Evolutionary conservation across 768 basidiomycete genomes (phyloP).

Genomic region (Auricularia sp.): DNA sequence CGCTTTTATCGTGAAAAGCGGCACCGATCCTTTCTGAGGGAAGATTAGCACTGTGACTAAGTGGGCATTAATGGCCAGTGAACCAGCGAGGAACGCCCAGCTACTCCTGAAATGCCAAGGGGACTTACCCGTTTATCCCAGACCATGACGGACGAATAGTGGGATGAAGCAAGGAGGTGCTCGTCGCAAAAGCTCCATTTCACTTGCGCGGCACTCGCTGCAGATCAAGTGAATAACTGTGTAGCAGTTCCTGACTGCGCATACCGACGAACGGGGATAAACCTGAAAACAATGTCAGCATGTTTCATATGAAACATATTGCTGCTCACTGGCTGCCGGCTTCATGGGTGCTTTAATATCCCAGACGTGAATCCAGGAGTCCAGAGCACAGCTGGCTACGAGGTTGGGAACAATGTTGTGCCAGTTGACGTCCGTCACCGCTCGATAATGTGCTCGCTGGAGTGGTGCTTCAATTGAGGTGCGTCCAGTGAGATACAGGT

Average conservation of each 20-base stretch:
- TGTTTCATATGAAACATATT: neutral
- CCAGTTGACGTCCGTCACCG: slow-evolving; percentile 99
- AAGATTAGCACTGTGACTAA: neutral
- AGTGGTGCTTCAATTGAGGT: slow-evolving; percentile 70
- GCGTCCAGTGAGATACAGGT: slow-evolving; percentile 61
- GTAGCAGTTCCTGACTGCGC: slow-evolving; percentile 4
- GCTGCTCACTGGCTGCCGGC: slow-evolving; percentile 51
- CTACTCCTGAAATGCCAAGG: neutral
- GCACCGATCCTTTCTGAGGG: slow-evolving; percentile 76
- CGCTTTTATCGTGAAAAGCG: slow-evolving; percentile 61
- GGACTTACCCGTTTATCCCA: slow-evolving; percentile 84
- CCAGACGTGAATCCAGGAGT: slow-evolving; percentile 93
- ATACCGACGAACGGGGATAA: slow-evolving; percentile 49
- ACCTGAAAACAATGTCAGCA: slow-evolving; percentile 22
- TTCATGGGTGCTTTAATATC: slow-evolving; percentile 65
- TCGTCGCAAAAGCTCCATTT: slow-evolving; percentile 92
- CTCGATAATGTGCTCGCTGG: slow-evolving; percentile 82
- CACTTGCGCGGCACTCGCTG: slow-evolving; percentile 86
- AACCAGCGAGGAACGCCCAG: no score
- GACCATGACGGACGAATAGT: slow-evolving; percentile 74
- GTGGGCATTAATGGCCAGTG: no score
- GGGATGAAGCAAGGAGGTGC: slow-evolving; percentile 82
- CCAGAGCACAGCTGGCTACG: slow-evolving; percentile 84
- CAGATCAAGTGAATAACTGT: neutral
- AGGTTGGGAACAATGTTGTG: slow-evolving; percentile 74